Evolutionary conservation across 31 red algal genomes (phyloP), one percentile per base, ranked within the genome.

Genomic region (Asparagopsis taxiformis): DNA sequence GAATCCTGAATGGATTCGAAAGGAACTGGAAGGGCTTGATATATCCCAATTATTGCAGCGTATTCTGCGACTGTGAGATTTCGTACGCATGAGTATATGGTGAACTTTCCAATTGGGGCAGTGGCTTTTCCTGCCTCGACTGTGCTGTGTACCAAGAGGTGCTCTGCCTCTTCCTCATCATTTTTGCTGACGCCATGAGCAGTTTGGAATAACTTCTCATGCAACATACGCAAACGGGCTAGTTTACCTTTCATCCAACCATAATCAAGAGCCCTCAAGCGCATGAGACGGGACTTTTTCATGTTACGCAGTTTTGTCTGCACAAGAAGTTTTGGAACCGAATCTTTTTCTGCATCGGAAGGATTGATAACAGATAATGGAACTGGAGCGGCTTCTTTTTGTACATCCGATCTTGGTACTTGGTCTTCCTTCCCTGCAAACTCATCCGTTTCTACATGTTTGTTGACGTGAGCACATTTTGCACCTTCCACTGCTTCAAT

Each of bases 211-310:
- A 88, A 50, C 1, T 64, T 36, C 31, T 72, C 63, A 56, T 88
- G 83, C 33, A 88, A 78, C 16, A 46, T 26, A 19, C 65, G 62
- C 20, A 58, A 50, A 15, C 83, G 30, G 39, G 83, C 83, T 65
- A 88, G 62, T 37, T 74, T 78, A 0, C 83, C 83, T 39, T 88
- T 88, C 83, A 88, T 77, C 72, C 51, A 57, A 22, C 83, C 83
- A 57, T 88, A 88, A 13, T 72, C 64, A 41, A 77, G 53, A 36
- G 83, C 61, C 26, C 78, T 30, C 22, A 82, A 60, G 8, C 65
- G 66, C 26, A 20, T 44, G 1, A 82, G 51, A 31, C 66, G 78
- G 1, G 36, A 24, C 26, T 58, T 64, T 57, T 37, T 33, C 15
- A 22, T 55, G 44, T 69, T 65, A 9, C 51, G 65, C 29, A 60